Conservation (phyloP, 257 asterid species). For the Lycium ferocissimum region DNA sequence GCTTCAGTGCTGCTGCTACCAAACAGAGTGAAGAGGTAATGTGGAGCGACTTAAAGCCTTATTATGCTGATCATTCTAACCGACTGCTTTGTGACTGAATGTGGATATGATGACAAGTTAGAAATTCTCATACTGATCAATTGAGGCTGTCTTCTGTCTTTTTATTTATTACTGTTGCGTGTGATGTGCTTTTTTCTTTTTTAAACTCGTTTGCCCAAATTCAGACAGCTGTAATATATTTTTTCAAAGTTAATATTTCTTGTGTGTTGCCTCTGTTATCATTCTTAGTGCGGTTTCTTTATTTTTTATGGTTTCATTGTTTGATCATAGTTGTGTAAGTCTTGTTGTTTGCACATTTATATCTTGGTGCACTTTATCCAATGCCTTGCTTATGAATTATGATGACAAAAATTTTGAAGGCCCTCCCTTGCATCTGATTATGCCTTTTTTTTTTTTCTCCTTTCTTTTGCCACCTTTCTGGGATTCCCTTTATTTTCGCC, state of each 20-base stretch:
- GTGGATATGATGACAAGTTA: conserved; percentile 61
- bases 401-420: neutral
- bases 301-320: neutral
- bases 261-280: conserved; percentile 11
- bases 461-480: neutral
- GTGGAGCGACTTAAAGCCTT: conserved; percentile 37
- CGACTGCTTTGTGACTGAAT: conserved; percentile 48
- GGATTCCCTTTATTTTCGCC: neutral
- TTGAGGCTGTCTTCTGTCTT: conserved; percentile 41
- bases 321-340: conserved; percentile 12
- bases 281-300: neutral
- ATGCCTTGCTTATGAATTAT: neutral
- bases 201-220: conserved; percentile 47
- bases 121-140: conserved; percentile 49
- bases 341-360: neutral
- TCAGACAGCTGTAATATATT: conserved; percentile 56
- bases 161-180: conserved; percentile 48
- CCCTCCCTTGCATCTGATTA: neutral
- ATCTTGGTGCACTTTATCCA: neutral
- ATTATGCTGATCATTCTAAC: conserved; percentile 51
- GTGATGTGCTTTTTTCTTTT: conserved; percentile 43
- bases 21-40: conserved; percentile 45
- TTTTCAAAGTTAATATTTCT: conserved; percentile 31
- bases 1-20: conserved; percentile 49
- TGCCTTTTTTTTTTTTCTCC: neutral